Evolutionary conservation across 345 rosid species (phyloP).

Genomic region (Reutealis trisperma): DNA sequence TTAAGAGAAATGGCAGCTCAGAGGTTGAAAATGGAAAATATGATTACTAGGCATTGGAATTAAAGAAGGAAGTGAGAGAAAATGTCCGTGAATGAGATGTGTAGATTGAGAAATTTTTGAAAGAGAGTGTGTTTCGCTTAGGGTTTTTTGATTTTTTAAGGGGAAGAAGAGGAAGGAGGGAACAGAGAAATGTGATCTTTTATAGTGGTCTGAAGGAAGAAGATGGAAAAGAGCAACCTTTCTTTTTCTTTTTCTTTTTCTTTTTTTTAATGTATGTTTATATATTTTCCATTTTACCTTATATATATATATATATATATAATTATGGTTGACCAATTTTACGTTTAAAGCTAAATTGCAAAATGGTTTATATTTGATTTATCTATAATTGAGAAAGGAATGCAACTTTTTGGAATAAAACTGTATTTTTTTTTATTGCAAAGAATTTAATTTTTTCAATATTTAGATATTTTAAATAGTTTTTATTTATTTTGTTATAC

Average conservation of each 20-base stretch:
- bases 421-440: too few species aligned
- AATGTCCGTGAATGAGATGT: not conserved
- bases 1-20: slow-evolving; percentile 17
- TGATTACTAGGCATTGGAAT: not conserved
- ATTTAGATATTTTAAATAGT: too few species aligned
- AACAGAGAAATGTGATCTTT: slow-evolving; percentile 11
- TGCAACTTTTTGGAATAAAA: too few species aligned
- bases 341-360: too few species aligned
- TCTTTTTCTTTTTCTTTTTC: not conserved
- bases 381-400: too few species aligned
- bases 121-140: not conserved
- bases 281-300: too few species aligned
- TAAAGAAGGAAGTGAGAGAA: not conserved
- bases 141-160: not conserved
- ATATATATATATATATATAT: not conserved
- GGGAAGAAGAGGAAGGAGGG: slow-evolving; percentile 20
- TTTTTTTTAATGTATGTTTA: not conserved
- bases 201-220: not conserved
- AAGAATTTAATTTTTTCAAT: too few species aligned
- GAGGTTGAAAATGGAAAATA: not conserved
- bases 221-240: not conserved
- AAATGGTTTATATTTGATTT: too few species aligned
- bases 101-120: not conserved
- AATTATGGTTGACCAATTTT: not conserved
- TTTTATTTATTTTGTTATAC: too few species aligned